Base-by-base conservation (phyloP, 495 filamentous ascomycete genomes). In the Zalerion maritima region DNA sequence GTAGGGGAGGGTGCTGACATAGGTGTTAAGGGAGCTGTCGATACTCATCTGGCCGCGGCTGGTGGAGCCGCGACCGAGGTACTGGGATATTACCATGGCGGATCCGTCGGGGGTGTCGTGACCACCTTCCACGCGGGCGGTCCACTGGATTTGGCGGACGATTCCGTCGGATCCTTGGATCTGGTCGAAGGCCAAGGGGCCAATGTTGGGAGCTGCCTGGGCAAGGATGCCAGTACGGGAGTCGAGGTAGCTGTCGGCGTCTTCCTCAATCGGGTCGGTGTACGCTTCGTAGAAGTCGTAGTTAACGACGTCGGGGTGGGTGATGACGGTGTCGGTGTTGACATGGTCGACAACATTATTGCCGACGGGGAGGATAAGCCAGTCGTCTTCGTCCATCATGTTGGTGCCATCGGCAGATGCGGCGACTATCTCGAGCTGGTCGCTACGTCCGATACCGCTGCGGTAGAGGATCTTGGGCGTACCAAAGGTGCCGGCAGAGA, bases 341-440 rank as follows among this genome's bases (percentile, higher is more conserved):
- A 71, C 60, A 49, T 86, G 78, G 45, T 84, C 79, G 35, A 73
- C 67, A 23, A 83, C 47, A 43, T 79, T 81, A 42, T 76, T 63
- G 14, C 80, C 79, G 12, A 86, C 78, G 13, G 80, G 79, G 10
- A 80, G 58, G 37, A 71, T 57, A 43, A 86, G 77, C 78, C 78
- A 83, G 11, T 69, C 41, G 1, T 47, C 39, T 25, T 46, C 53
- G 30, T 35, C 48, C 35, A 71, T 61, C 58, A 74, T 61, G n/a
- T 49, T 56, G 5, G 66, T 47, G 12, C 72, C 67, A 29, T 69
- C 60, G 14, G 54, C 50, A 2, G 63, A 66, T 29, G 47, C 45
- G 36, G 66, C 57, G 19, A 75, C 68, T 6, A 70, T 40, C 24
- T 60, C 50, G 11, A 78, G 67, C 53, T 73, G 66, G 36, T 73